A percentile compares a stretch with the other conserved stretches of the same genome.
These are phyloP conservation scores for Trichoderma sp. DNA, from an alignment of 2,329 filamentous ascomycete genomes.

Conservation along the genomic window DNA sequence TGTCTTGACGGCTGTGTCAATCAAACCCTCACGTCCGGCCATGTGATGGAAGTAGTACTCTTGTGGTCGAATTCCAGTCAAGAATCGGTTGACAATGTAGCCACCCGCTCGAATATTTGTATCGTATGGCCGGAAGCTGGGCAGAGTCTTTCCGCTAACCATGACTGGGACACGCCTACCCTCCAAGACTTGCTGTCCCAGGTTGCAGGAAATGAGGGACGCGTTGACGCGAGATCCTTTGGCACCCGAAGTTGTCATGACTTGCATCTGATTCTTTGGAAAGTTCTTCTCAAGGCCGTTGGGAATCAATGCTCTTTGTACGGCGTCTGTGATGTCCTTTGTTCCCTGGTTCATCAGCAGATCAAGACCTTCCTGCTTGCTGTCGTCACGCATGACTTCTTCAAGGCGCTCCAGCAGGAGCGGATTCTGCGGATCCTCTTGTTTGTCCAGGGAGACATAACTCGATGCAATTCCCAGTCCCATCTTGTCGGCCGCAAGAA, in stretches of 20 bases:
- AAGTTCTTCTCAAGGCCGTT: constrained; percentile 83
- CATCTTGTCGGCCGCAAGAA: constrained; percentile 63
- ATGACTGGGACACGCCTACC: constrained; percentile 92
- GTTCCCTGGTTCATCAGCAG: constrained; percentile 73
- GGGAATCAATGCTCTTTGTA: constrained; percentile 79
- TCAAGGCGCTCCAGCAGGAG: constrained; percentile 77
- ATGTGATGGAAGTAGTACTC: constrained; percentile 99
- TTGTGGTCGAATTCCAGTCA: constrained; percentile 94
- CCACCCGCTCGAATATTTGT: constrained; percentile 85
- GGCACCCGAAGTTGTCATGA: constrained; percentile 95
- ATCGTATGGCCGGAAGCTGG: constrained; percentile 90
- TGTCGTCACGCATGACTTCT: constrained; percentile 85
- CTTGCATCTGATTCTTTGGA: constrained; percentile 97
- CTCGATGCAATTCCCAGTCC: constrained; percentile 79
- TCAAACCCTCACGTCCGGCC: constrained; percentile 96
- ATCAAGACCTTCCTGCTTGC: constrained; percentile 88
- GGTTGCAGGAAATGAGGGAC: constrained; percentile 94
- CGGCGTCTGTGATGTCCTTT: constrained; percentile 67
- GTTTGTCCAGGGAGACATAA: constrained; percentile 78
- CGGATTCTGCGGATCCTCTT: constrained; percentile 60
- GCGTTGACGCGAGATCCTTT: constrained; percentile 93
- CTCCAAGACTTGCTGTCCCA: constrained; percentile 95
- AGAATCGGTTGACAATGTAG: constrained; percentile 92
- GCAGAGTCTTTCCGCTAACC: constrained; percentile 95
- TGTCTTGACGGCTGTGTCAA: constrained; percentile 98